These are phyloP conservation scores for Medicago arabica DNA, from an alignment of 306 rosid genomes.

Conservation along the genomic window DNA sequence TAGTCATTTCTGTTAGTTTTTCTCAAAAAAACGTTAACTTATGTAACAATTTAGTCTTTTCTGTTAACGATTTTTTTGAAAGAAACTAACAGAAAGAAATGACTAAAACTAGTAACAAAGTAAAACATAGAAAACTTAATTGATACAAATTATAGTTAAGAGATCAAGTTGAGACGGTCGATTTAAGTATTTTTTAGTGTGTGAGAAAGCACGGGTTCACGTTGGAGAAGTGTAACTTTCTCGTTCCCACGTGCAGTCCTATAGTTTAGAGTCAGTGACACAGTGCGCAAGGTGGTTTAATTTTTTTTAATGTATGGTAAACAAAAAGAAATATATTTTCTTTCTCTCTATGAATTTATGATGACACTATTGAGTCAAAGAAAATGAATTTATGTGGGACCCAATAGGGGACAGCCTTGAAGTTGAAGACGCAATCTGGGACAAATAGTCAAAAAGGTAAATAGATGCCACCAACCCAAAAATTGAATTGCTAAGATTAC, in stretches of 20 bases:
- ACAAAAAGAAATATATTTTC: conserved; percentile 17
- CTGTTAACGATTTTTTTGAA: too few relatives aligned
- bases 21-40: too few relatives aligned
- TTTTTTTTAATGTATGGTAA: background rate
- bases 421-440: conserved; percentile 44
- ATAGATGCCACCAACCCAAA: conserved; percentile 32
- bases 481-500: background rate
- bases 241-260: conserved; percentile 43
- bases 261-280: conserved; percentile 34
- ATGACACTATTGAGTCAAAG: background rate
- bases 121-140: too few relatives aligned
- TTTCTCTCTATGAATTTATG: too few relatives aligned
- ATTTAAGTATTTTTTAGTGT: background rate
- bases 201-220: conserved; percentile 28
- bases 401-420: conserved; percentile 44
- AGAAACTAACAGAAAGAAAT: too few relatives aligned
- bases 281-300: background rate
- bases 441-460: conserved; percentile 52
- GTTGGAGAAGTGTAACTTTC: conserved; percentile 26
- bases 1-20: too few relatives aligned
- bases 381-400: background rate
- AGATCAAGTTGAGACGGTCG: too few relatives aligned
- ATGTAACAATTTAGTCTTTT: too few relatives aligned
- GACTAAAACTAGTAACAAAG: too few relatives aligned
- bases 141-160: too few relatives aligned